Evolutionary conservation across 2,329 filamentous ascomycete genomes (phyloP), one percentile per base, ranked within the genome.

Genomic region (Fusarium mangiferae): DNA sequence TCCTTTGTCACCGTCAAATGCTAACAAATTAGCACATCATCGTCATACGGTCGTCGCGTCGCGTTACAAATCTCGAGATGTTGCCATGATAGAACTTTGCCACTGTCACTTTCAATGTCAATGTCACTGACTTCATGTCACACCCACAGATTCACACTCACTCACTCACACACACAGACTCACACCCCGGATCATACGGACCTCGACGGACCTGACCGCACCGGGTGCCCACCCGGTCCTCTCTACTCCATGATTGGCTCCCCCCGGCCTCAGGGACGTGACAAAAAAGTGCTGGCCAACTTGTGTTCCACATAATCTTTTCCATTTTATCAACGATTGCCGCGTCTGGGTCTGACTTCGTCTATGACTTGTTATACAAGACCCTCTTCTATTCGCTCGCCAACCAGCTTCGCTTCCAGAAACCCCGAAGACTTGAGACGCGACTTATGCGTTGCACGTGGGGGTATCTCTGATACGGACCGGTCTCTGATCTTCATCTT

Each of bases 151-250:
- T n/a, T n/a, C n/a, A 26, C 26, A 26, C 26, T 26, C 28, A 3
- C 28, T 30, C 28, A 33, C 30, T 4, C 13, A 41, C 26, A 28
- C 33, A 17, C 44, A 55, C 42, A 28, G 15, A 58, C 45, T 41
- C 35, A 46, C 44, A 11, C 24, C 60, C 72, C 62, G 70, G 61
- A 72, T 69, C 54, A 62, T 63, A 58, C 68, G 66, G 63, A 61
- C 64, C 60, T 64, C 60, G 74, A 60, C 68, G 66, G 63, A 65
- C 64, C 60, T 64, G 74, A 64, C 71, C 51, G 65, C 68, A 76
- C 73, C 73, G 71, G 75, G 65, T 73, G 57, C 15, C 28, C 52
- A 75, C 67, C 73, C 73, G 75, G 73, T 70, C 57, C 70, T 26
- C 28, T 41, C 24, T 6, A 11, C 36, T 52, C 39, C 44, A 46